phyloP scores from a whole-genome alignment of 371 early-diverging fungal genomes.

The Mortierella sp. region DNA sequence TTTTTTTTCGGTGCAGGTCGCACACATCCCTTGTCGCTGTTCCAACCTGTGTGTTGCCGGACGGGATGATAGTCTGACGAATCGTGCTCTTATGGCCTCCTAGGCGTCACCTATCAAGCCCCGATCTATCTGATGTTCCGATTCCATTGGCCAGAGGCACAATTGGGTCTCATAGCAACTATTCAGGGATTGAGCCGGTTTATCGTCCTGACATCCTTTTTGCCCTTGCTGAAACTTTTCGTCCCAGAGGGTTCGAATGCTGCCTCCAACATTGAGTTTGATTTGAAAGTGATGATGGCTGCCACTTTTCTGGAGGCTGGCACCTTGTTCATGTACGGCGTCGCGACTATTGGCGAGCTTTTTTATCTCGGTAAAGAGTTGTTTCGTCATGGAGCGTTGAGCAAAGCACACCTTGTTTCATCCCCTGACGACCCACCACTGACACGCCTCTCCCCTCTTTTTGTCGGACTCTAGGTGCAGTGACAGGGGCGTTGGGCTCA shows the following conservation, averaged over 20 bases:
- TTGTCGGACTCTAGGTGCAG: conserved; percentile 13
- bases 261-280: conserved; percentile 18
- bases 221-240: conserved; percentile 16
- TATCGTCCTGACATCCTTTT: conserved; percentile 16
- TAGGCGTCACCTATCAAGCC: conserved; percentile 9
- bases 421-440: too few relatives aligned
- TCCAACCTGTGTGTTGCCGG: too few relatives aligned
- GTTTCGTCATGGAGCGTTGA: too few relatives aligned
- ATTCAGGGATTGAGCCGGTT: conserved; percentile 29
- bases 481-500: conserved; percentile 29
- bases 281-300: conserved; percentile 21
- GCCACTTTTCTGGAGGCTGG: conserved; percentile 19
- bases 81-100: background rate
- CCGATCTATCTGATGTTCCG: conserved; percentile 20
- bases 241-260: conserved; percentile 5
- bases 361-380: conserved; percentile 25
- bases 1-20: background rate
- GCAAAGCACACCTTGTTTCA: too few relatives aligned
- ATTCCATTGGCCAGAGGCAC: conserved; percentile 27
- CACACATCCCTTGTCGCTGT: too few relatives aligned
- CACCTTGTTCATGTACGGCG: conserved; percentile 24
- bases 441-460: background rate
- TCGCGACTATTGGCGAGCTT: conserved; percentile 22
- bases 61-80: background rate
- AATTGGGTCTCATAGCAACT: conserved; percentile 13